These are phyloP conservation scores for Tephrocybe sp. DNA, from an alignment of 768 basidiomycete genomes.

Conservation along the genomic window DNA sequence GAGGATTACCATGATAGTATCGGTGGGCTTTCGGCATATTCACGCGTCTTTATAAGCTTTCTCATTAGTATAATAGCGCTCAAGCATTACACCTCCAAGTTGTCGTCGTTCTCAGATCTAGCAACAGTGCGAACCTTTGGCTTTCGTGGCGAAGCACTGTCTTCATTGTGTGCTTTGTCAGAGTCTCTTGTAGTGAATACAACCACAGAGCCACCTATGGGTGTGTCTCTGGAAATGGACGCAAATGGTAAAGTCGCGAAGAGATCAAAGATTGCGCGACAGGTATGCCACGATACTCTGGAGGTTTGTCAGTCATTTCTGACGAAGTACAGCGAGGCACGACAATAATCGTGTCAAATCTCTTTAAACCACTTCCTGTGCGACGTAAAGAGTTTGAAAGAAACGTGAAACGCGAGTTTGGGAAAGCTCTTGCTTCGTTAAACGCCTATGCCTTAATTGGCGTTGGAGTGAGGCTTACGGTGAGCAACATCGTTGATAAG, in stretches of 20 bases:
- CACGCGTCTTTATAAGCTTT: background rate
- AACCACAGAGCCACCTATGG: conserved; percentile 77
- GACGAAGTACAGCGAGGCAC: conserved; percentile 73
- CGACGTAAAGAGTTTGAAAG: conserved; percentile 89
- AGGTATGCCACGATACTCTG: conserved; percentile 45
- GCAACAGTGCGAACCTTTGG: conserved; percentile 80
- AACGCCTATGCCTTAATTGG: conserved; percentile 85
- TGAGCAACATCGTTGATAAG: conserved; percentile 64
- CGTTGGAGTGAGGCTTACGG: conserved; percentile 70
- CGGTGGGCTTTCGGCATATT: conserved; percentile 46
- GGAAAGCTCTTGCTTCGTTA: conserved; percentile 78
- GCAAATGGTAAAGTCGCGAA: conserved; percentile 58
- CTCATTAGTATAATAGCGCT: conserved; percentile 48
- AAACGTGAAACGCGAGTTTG: conserved; percentile 87
- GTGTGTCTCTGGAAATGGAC: conserved; percentile 75
- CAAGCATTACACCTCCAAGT: conserved; percentile 94
- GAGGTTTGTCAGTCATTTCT: background rate
- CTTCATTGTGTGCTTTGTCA: conserved; percentile 85
- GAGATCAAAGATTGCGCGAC: conserved; percentile 68
- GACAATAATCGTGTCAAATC: conserved; percentile 65
- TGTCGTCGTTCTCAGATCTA: conserved; percentile 74
- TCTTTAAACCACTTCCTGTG: conserved; percentile 86
- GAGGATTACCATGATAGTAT: conserved; percentile 75
- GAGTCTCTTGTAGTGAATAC: conserved; percentile 73
- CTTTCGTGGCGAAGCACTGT: conserved; percentile 94